These are phyloP conservation scores for Pseudogymnoascus sp. DNA, from an alignment of 2,329 filamentous ascomycete genomes.

Conservation along the genomic window DNA sequence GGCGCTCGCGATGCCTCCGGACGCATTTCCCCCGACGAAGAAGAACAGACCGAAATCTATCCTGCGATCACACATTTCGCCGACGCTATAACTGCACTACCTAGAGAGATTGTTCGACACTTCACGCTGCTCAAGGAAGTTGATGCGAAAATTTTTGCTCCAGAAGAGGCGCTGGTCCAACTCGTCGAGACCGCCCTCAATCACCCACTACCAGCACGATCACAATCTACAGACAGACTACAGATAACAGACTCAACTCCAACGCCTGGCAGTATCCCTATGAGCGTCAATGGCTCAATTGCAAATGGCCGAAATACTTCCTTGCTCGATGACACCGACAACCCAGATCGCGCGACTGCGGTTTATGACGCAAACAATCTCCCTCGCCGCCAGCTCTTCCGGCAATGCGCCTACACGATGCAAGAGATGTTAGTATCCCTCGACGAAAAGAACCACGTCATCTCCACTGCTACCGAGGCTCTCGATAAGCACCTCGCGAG, in stretches of 20 bases:
- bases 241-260: constrained; percentile 22
- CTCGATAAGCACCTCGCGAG: constrained; percentile 76
- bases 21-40: constrained; percentile 32
- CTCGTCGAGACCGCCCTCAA: constrained; percentile 59
- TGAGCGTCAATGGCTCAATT: constrained; percentile 24
- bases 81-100: constrained; percentile 83
- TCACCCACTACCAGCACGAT: constrained; percentile 38
- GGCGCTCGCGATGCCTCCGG: constrained; percentile 37
- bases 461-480: constrained; percentile 84
- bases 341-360: constrained; percentile 34
- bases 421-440: constrained; percentile 81
- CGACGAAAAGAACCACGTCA: constrained; percentile 96
- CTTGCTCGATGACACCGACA: constrained; percentile 31
- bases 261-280: constrained; percentile 21
- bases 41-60: constrained; percentile 58
- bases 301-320: constrained; percentile 22
- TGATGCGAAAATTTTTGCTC: constrained; percentile 88
- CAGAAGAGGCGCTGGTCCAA: constrained; percentile 73
- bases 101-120: constrained; percentile 89
- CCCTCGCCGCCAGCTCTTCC: constrained; percentile 64
- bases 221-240: constrained; percentile 29
- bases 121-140: constrained; percentile 96
- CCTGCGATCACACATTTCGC: constrained; percentile 69
- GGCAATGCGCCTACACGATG: constrained; percentile 68
- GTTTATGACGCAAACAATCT: constrained; percentile 51